A percentile compares a stretch with the other conserved stretches of the same genome.
Conservation (phyloP, 2,329 filamentous ascomycete species). For the Diaporthe nobilis region DNA sequence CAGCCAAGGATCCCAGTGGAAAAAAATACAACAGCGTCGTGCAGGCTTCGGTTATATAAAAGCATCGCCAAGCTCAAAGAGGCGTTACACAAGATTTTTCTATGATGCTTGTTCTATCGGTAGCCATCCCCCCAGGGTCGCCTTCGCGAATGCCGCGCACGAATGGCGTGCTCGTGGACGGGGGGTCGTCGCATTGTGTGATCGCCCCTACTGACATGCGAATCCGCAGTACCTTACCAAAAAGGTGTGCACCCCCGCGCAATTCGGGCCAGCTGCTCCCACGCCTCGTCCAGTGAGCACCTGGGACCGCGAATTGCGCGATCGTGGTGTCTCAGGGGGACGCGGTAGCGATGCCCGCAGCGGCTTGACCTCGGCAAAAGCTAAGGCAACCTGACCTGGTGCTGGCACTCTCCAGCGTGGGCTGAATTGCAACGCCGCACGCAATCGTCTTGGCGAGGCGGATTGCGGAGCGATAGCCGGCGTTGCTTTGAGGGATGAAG, state of each 20-base stretch:
- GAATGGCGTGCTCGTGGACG: slow-evolving; percentile 32
- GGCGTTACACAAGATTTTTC: neutral
- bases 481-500: neutral
- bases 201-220: slow-evolving; percentile 10
- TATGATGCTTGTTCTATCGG: slow-evolving; percentile 1
- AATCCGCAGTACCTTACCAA: neutral
- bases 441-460: slow-evolving; percentile 23
- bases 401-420: neutral
- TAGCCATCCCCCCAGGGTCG: neutral
- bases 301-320: slow-evolving; percentile 3
- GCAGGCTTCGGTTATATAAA: neutral
- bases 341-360: neutral
- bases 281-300: neutral
- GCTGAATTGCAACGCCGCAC: slow-evolving; percentile 19
- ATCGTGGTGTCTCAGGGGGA: slow-evolving; percentile 9
- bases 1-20: neutral
- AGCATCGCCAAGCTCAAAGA: neutral
- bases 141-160: slow-evolving; percentile 20
- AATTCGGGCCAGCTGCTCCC: slow-evolving; percentile 1
- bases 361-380: slow-evolving; percentile 7
- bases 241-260: slow-evolving; percentile 26
- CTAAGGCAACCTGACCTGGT: neutral
- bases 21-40: neutral
- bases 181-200: slow-evolving; percentile 26
- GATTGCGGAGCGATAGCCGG: neutral